These are phyloP conservation scores for Bipolaris oryzae DNA, from an alignment of 2,329 filamentous ascomycete genomes.

Conservation along the genomic window DNA sequence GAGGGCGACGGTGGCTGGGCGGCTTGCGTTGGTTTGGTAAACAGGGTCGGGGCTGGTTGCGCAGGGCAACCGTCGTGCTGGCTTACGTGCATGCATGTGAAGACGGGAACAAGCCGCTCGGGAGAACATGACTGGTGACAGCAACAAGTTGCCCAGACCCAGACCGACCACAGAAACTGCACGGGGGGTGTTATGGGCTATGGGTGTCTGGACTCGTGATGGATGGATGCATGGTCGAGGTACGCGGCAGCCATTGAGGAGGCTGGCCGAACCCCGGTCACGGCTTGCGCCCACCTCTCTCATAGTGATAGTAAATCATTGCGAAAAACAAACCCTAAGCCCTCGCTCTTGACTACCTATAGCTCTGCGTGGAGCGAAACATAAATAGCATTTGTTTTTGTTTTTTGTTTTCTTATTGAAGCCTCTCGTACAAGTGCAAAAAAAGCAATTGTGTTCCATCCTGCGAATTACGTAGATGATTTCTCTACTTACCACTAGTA, in stretches of 20 bases:
- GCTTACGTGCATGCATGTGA: conserved; percentile 1
- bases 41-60: conserved; percentile 11
- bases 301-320: no score
- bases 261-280: not conserved
- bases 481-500: no score
- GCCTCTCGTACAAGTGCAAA: no score
- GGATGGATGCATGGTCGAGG: not conserved
- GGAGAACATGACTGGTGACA: not conserved
- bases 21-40: conserved; percentile 6
- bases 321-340: no score
- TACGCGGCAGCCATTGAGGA: not conserved
- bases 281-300: no score
- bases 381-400: no score
- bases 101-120: not conserved
- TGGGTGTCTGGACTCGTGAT: no score
- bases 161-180: not conserved
- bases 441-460: no score
- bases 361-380: no score
- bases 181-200: not conserved
- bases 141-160: not conserved
- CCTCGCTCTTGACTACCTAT: no score
- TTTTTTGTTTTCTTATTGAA: no score
- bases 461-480: no score
- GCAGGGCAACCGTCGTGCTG: conserved; percentile 9
- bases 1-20: conserved; percentile 3